Percentiles rank a stretch among this genome's conserved stretches.
Evolutionary conservation across 495 filamentous ascomycete genomes (phyloP).

Genomic region (Hypoxylon cercidicola): DNA sequence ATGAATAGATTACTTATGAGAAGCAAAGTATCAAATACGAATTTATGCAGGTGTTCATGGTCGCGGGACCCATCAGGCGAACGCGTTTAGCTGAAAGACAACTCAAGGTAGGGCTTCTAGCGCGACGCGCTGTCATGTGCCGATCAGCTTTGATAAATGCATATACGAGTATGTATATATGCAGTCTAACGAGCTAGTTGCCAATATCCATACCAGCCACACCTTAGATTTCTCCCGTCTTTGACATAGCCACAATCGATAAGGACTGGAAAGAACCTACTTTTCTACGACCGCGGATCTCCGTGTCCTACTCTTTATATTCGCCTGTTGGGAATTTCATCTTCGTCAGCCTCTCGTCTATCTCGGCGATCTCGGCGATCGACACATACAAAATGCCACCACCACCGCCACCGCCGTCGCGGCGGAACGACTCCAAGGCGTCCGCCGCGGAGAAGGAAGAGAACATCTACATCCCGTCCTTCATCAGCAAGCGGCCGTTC

Average conservation of each 20-base stretch:
- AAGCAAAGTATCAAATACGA: neutral
- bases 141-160: slow-evolving; percentile 9
- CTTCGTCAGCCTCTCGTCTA: neutral
- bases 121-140: slow-evolving; percentile 45
- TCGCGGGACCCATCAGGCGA: slow-evolving; percentile 4
- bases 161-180: neutral
- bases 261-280: too few species aligned
- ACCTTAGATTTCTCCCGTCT: neutral
- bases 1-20: slow-evolving; percentile 9
- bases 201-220: slow-evolving; percentile 15
- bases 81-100: slow-evolving; percentile 38
- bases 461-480: slow-evolving; percentile 98
- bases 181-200: neutral
- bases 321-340: neutral
- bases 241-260: neutral
- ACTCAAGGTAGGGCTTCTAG: too few species aligned
- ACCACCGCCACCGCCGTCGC: slow-evolving; percentile 49
- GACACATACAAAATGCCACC: slow-evolving; percentile 39
- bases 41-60: neutral
- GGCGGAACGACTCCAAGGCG: slow-evolving; percentile 50
- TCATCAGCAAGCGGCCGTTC: slow-evolving; percentile 98
- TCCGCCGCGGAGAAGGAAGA: slow-evolving; percentile 75
- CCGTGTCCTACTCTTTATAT: neutral
- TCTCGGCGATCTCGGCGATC: neutral
- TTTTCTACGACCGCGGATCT: neutral